Conservation (phyloP, 441 rosid species). For the Euphorbia celastroides region DNA sequence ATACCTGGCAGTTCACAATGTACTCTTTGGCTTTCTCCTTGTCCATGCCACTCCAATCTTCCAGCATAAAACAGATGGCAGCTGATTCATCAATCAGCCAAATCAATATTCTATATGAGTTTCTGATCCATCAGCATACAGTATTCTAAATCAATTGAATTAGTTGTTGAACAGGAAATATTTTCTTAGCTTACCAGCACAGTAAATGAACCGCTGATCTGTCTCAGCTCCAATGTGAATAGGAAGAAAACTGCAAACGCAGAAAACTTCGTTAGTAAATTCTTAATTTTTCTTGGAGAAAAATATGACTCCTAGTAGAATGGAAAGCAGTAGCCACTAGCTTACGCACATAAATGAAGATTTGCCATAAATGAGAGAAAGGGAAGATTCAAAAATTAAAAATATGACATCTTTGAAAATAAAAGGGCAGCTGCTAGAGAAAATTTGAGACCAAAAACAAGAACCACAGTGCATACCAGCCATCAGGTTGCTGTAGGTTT, state of each 20-base stretch:
- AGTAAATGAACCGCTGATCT: conserved; percentile 84
- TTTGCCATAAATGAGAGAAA: not conserved
- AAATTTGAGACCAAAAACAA: not conserved
- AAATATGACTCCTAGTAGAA: not conserved
- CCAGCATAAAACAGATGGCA: conserved; percentile 75
- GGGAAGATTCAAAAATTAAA: not conserved
- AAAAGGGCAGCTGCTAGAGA: not conserved
- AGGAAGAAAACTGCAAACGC: conserved; percentile 73
- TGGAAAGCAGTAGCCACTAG: not conserved
- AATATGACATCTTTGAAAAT: not conserved
- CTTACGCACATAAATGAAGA: not conserved
- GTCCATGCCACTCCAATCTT: conserved; percentile 88
- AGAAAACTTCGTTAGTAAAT: conserved; percentile 1
- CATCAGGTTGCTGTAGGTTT: conserved; percentile 85
- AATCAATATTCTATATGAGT: not conserved
- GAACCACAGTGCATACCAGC: conserved; percentile 48
- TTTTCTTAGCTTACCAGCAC: conserved; percentile 74
- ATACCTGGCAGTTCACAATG: conserved; percentile 78
- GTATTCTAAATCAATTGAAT: conserved; percentile 16
- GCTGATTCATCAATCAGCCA: conserved; percentile 49
- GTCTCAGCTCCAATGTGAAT: conserved; percentile 82
- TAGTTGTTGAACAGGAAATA: conserved; percentile 11
- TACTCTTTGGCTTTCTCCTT: conserved; percentile 67
- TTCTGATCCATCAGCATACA: not conserved
- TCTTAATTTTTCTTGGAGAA: not conserved